A percentile compares a stretch with the other conserved stretches of the same genome.
Evolutionary conservation across 352 stramenopile genomes (phyloP).

Genomic region (Phytophthora pinifolia): DNA sequence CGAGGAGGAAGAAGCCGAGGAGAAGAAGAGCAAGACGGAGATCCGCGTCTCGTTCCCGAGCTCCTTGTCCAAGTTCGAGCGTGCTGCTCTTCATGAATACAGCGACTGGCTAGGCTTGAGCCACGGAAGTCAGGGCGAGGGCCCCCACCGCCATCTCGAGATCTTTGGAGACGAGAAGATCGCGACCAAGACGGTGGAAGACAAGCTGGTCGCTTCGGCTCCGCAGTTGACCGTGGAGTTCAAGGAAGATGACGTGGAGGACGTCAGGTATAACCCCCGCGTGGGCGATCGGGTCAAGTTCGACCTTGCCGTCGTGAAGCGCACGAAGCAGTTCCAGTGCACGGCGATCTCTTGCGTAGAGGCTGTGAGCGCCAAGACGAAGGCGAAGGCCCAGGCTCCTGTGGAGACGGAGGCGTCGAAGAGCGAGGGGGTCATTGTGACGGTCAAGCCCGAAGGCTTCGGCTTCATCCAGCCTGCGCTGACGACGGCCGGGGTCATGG

Average conservation of each 20-base stretch:
- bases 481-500: slow-evolving; percentile 28
- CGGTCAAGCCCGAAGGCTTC: slow-evolving; percentile 69
- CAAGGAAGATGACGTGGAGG: slow-evolving; percentile 52
- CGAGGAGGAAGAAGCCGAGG: slow-evolving; percentile 16
- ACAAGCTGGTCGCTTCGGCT: slow-evolving; percentile 19
- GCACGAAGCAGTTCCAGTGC: slow-evolving; percentile 65
- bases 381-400: slow-evolving; percentile 1
- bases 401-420: slow-evolving; percentile 21
- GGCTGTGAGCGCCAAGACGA: slow-evolving; percentile 22
- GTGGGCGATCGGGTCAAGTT: slow-evolving; percentile 68
- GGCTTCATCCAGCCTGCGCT: slow-evolving; percentile 72
- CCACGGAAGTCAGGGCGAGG: slow-evolving; percentile 55
- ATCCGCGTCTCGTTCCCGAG: slow-evolving; percentile 45
- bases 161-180: slow-evolving; percentile 37
- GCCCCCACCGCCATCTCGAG: slow-evolving; percentile 37
- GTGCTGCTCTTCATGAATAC: slow-evolving; percentile 62
- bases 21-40: slow-evolving; percentile 16
- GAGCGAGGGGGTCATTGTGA: slow-evolving; percentile 63
- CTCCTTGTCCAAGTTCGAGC: slow-evolving; percentile 65
- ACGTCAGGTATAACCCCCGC: slow-evolving; percentile 68
- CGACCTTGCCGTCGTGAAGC: slow-evolving; percentile 58
- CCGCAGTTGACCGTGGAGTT: slow-evolving; percentile 56
- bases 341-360: slow-evolving; percentile 53
- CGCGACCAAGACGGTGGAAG: slow-evolving; percentile 18
- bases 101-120: slow-evolving; percentile 57